A percentile compares a stretch with the other conserved stretches of the same genome.
Conservation (phyloP, 75 land plant species). For the Pinus albicaulis region DNA sequence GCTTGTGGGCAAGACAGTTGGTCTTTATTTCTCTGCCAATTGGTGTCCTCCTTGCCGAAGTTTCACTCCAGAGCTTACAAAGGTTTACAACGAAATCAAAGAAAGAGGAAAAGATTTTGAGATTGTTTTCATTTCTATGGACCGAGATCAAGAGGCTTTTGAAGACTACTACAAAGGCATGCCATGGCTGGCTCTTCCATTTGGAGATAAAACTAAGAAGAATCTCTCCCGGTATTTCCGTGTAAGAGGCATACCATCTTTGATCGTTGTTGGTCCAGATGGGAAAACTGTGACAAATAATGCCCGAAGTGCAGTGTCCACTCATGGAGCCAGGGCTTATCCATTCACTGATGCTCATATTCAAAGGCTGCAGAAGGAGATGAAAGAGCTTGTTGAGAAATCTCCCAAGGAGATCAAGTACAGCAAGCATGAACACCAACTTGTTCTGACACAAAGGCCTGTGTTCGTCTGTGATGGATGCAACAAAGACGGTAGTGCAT, state of each 20-base stretch:
- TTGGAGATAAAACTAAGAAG: constrained; percentile 39
- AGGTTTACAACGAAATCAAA: constrained; percentile 60
- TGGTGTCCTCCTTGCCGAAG: constrained; percentile 74
- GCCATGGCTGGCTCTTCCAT: constrained; percentile 83
- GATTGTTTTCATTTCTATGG: constrained; percentile 62
- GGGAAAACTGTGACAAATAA: constrained; percentile 53
- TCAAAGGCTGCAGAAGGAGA: constrained; percentile 25
- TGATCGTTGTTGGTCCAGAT: constrained; percentile 52
- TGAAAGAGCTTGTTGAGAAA: constrained; percentile 21
- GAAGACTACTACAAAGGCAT: constrained; percentile 44
- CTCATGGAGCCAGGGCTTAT: constrained; percentile 52
- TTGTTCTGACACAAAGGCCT: constrained; percentile 10
- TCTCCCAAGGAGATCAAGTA: constrained; percentile 34
- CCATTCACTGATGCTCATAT: constrained; percentile 53
- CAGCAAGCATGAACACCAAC: constrained; percentile 35
- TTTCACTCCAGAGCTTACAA: constrained; percentile 55
- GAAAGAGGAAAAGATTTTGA: constrained; percentile 44
- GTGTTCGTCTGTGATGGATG: constrained; percentile 42
- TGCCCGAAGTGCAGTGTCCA: constrained; percentile 26
- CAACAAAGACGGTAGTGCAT: constrained; percentile 22
- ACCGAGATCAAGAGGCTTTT: constrained; percentile 53
- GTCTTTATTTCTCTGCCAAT: constrained; percentile 70
- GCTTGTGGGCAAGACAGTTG: constrained; percentile 62
- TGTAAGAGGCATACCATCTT: constrained; percentile 52
- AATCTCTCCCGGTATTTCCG: constrained; percentile 34